Evolutionary conservation across 257 asterid genomes (phyloP), one percentile per base, ranked within the genome.

Genomic region (Plantago elongata): DNA sequence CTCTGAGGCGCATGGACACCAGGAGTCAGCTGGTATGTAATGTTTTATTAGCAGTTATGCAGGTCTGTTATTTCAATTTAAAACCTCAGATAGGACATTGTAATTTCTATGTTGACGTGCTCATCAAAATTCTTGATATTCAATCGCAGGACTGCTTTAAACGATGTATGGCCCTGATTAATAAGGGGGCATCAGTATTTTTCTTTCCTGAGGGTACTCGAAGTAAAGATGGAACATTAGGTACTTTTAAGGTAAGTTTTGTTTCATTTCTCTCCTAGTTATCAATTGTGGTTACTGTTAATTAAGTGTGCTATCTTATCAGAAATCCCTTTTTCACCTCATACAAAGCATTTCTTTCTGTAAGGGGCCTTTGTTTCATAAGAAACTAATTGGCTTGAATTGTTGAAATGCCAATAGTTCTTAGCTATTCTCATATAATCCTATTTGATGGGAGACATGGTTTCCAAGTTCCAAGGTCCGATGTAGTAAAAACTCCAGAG

Each of bases 151-250:
- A 89, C 43, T 93, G 99, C 76, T 80, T 93, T 54, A 93, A 80
- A 76, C 83, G 80, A 61, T 93, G 99, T 82, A 84, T 85, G 61
- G 77, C 83, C 37, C 78, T 93, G 72, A 59, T 89, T 71, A 89
- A 79, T 75, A 84, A 89, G 77, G 99, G 99, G 65, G 96, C 96
- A 59, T 93, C 99, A 10, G 83, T 93, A 48, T 87, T 85, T 75
- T 84, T 93, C 90, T 93, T 93, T 70, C 96, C 99, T 0, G 99
- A 93, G 77, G 99, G 99, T 44, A 93, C 99, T 73, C 84, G 97
- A 48, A 84, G 94, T 77, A 87, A 67, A 75, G 95, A 85, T 71
- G 94, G 96, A 45, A 83, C 78, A 80, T 64, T 89, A 76, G 96
- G 94, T 37, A 51, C 85, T 66, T 93, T 93, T 74, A 93, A 93